A percentile compares a stretch with the other conserved stretches of the same genome.
phyloP scores from a whole-genome alignment of 2,329 filamentous ascomycete species.

The Calonectria pauciramosa region DNA sequence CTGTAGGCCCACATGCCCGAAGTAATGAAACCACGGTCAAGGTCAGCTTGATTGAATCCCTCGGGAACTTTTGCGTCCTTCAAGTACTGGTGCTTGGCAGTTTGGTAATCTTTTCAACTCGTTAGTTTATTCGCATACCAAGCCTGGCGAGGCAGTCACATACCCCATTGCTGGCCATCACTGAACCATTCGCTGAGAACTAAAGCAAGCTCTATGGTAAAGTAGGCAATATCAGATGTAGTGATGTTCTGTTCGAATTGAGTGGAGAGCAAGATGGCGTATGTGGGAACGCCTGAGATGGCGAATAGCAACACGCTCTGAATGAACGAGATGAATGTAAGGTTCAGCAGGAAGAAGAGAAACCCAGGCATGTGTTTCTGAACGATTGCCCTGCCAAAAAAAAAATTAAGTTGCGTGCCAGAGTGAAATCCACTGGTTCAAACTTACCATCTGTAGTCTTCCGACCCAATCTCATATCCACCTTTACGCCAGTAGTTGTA shows the following conservation, averaged over 20 bases:
- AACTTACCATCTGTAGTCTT: conserved; percentile 89
- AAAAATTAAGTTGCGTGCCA: conserved; percentile 21
- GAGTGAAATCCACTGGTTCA: neutral
- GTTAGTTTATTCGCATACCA: conserved; percentile 12
- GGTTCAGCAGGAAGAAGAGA: conserved; percentile 87
- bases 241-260: conserved; percentile 68
- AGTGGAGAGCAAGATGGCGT: conserved; percentile 82
- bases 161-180: conserved; percentile 94
- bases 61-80: conserved; percentile 78
- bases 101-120: conserved; percentile 75
- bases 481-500: conserved; percentile 98
- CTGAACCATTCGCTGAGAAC: conserved; percentile 81
- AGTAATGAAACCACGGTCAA: conserved; percentile 91
- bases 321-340: conserved; percentile 87
- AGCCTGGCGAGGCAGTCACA: conserved; percentile 39
- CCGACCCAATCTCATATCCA: conserved; percentile 88
- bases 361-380: conserved; percentile 73
- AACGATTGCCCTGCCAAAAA: conserved; percentile 73
- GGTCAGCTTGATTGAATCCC: conserved; percentile 77
- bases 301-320: conserved; percentile 87
- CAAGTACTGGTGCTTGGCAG: conserved; percentile 82
- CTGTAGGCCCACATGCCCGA: conserved; percentile 89
- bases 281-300: conserved; percentile 82
- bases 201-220: conserved; percentile 62
- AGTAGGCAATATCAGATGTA: conserved; percentile 62